A percentile compares a stretch with the other conserved stretches of the same genome.
Evolutionary conservation across 805 yeast genomes (phyloP).

Genomic region (Kuraishia molischiana): DNA sequence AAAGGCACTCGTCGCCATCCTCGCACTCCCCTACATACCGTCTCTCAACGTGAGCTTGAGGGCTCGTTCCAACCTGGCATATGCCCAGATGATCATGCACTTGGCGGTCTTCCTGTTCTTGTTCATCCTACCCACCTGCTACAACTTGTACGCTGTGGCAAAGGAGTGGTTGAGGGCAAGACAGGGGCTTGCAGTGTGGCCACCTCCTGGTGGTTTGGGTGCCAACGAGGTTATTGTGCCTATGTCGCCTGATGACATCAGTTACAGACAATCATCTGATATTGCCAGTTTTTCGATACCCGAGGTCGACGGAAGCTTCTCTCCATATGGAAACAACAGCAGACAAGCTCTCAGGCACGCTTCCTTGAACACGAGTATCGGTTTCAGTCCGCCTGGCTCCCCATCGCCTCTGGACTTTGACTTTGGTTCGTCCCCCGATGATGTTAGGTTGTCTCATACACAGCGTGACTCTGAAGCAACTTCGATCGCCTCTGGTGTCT

Average conservation of each 20-base stretch:
- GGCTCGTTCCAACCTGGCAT: slow-evolving; percentile 30
- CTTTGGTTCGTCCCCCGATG: neutral
- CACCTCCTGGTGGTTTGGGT: too few relatives aligned
- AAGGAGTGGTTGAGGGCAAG: neutral
- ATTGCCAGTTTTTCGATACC: neutral
- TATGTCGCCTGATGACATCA: slow-evolving; percentile 6
- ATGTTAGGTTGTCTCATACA: neutral
- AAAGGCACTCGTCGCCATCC: slow-evolving; percentile 25
- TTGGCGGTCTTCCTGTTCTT: slow-evolving; percentile 12
- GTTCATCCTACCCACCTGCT: slow-evolving; percentile 17
- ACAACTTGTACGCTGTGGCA: slow-evolving; percentile 7
- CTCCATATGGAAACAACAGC: too few relatives aligned
- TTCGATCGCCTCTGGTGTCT: slow-evolving; percentile 4
- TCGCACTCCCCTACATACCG: slow-evolving; percentile 33
- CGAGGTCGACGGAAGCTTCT: neutral
- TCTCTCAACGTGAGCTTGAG: slow-evolving; percentile 25
- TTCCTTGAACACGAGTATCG: neutral
- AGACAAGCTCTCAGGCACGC: neutral
- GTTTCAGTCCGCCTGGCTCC: neutral
- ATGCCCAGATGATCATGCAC: slow-evolving; percentile 32
- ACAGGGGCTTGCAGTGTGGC: neutral
- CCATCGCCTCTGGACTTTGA: neutral
- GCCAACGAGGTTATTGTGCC: neutral
- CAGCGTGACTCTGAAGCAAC: neutral
- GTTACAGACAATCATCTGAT: slow-evolving; percentile 14